Evolutionary conservation across 495 filamentous ascomycete genomes (phyloP), one percentile per base, ranked within the genome.

Genomic region (Staphylotrichum longicolle): DNA sequence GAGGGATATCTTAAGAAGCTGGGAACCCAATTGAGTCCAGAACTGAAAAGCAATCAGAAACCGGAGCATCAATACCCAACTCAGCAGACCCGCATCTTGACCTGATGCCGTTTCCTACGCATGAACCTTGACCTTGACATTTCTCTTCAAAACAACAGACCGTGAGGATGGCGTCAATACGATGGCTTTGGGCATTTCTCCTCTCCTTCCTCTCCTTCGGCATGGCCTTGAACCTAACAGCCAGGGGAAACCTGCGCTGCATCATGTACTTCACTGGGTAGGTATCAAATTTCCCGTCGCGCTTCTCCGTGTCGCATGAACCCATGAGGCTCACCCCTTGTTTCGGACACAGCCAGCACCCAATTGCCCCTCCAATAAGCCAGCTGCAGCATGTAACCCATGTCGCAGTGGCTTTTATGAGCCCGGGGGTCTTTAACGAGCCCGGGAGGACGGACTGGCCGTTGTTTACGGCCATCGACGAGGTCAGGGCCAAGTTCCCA

Each of bases 401-500:
- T 73, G 88, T 88, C 3, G 83, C 86, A 20, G 76, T 90, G 70
- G 86, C 83, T 1, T 91, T 91, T 61, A 87, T 89, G 67, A 78
- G 74, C 11, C 80, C 87, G 0, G 75, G 74, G 12, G 63, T 76
- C 12, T 90, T 91, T 77, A 88, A 86, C 66, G 73, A 77, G 4
- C 77, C 77, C 27, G 70, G 73, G 0, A 64, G 71, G 32, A 70
- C 76, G 4, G 79, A 77, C 14, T 82, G 77, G 72, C 87, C 86
- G 1, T 64, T 86, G 4, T 91, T 88, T 62, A 85, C 83, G 60
- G 73, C 82, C 2, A 80, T 88, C 6, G 70, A 78, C 0, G 78
- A 76, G 7, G 78, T 82, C 56, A 83, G 87, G 34, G 72, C 78
- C 52, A 80, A 83, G 49, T 90, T 90, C 65, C 61, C 76, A 2